These are phyloP conservation scores for Daldinia sp. DNA, from an alignment of 2,329 filamentous ascomycete genomes.

Conservation along the genomic window DNA sequence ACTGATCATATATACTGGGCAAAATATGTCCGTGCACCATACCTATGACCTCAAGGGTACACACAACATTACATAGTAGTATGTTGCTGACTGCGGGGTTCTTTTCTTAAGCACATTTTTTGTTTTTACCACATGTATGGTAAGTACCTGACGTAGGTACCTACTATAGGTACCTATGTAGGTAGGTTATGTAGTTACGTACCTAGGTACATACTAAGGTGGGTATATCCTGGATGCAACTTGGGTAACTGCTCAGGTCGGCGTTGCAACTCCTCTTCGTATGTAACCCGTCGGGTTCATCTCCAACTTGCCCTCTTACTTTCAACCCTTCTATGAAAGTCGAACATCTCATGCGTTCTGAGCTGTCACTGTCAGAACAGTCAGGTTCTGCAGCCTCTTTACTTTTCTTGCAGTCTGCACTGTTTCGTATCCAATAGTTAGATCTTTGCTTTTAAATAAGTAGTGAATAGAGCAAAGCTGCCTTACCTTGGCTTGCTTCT, in stretches of 20 bases:
- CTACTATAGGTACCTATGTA: no score
- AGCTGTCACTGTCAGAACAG: constrained; percentile 27
- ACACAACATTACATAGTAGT: background rate
- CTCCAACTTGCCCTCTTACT: background rate
- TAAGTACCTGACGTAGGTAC: no score
- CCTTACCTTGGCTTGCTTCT: constrained; percentile 8
- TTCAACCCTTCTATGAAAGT: constrained; percentile 4
- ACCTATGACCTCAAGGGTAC: background rate
- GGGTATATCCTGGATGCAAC: background rate
- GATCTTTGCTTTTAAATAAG: background rate
- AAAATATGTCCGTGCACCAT: no score
- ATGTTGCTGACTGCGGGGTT: background rate
- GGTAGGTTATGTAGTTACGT: no score
- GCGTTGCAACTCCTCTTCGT: constrained; percentile 7
- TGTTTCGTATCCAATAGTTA: background rate
- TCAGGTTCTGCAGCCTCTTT: constrained; percentile 23
- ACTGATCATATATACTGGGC: background rate
- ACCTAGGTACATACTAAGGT: no score
- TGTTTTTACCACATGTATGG: no score
- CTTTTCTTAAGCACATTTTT: background rate
- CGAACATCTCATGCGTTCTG: constrained; percentile 25
- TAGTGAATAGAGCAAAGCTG: background rate
- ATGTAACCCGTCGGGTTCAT: constrained; percentile 1
- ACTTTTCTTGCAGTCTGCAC: constrained; percentile 6
- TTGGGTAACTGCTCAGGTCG: background rate